Base-by-base conservation (phyloP, 1,284 basidiomycete genomes). In the Trichosporon inkin region DNA sequence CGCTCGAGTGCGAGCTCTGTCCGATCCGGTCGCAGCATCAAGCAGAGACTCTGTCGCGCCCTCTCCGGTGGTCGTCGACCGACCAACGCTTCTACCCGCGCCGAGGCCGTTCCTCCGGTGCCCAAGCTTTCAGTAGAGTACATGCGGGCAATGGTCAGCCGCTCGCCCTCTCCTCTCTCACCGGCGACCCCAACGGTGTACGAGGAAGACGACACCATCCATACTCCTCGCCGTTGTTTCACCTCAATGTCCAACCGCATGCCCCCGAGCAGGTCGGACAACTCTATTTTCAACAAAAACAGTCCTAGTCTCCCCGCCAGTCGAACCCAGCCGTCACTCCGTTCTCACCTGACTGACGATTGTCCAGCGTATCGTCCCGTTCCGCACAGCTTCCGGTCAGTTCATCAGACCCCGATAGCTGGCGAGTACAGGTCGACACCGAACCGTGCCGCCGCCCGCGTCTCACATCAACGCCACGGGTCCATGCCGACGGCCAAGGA, bases 401-500 rank as follows among this genome's bases (percentile, higher is more conserved):
- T 32, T 32, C 28, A 32, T 8, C 24, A 32, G 14, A 32, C 44
- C 16, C 44, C 44, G 2, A 49, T 28, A 22, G 24, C 24, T n/a
- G 44, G 44, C 2, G 44, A 49, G 14, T n/a, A 32, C 22, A 22
- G 22, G 1, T 49, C 44, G 4, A 32, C 22, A 8, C 28, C 44
- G 10, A 49, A 24, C 44, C 16, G 44, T n/a, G n/a, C n/a, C 5
- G 44, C 24, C 6, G 14, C 13, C 8, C 44, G 44, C 16, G 28
- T 28, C 22, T 49, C 44, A 2, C 44, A 49, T 11, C 41, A 37
- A 7, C 55, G 55, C 28, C 44, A 56, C 22, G 41, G 37, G 19
- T 56, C 55, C 10, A 49, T 56, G 55, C 41, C 55, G 2, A 44
- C 41, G 10, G 55, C 41, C 5, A 36, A 24, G 22, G 44, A 38